Evolutionary conservation across 192 early-diverging fungal genomes (phyloP), one percentile per base, ranked within the genome.

Genomic region (Gonapodya sp.): DNA sequence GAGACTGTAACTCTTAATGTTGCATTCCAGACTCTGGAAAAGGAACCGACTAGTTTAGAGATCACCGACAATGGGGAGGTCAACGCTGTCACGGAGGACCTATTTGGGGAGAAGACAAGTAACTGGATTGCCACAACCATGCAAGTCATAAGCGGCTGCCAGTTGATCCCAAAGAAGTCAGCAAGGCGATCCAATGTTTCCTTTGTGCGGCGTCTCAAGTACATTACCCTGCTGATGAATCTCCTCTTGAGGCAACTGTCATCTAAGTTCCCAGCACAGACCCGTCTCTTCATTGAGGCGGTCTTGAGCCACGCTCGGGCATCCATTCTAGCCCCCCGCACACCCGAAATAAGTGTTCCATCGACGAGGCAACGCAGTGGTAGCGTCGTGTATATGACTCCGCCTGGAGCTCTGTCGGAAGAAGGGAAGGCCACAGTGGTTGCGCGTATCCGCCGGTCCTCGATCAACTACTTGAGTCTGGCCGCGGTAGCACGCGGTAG

Each of bases 241-340:
- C 24, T 81, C 8, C 31, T 81, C 0, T 35, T 73, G 0, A 35
- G 73, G 1, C 73, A 74, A 32, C 79, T 81, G 33, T 73, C 73
- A 32, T 34, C 80, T 0, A 35, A 35, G 16, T 35, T 79, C 78
- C 80, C 80, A 46, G 34, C 34, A 33, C 35, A 81, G 73, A 81
- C 80, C 30, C 31, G 18, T 73, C 35, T 35, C 30, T 81, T 81
- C 79, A 36, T 81, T 64, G 80, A 81, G 32, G 78, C 73, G 33
- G 35, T 46, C 0, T 36, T 81, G n/a, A 46, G 35, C 36, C 35
- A 32, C 24, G 31, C 35, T 35, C 36, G 35, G 16, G 73, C 34
- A 32, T 31, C 80, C 31, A 8, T 18, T 14, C 2, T 77, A 34
- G 8, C 30, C 30, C 30, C 18, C 8, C 18, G 31, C 18, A 16